phyloP scores from a whole-genome alignment of 2,329 filamentous ascomycete genomes.

The Sporothrix pallida region DNA sequence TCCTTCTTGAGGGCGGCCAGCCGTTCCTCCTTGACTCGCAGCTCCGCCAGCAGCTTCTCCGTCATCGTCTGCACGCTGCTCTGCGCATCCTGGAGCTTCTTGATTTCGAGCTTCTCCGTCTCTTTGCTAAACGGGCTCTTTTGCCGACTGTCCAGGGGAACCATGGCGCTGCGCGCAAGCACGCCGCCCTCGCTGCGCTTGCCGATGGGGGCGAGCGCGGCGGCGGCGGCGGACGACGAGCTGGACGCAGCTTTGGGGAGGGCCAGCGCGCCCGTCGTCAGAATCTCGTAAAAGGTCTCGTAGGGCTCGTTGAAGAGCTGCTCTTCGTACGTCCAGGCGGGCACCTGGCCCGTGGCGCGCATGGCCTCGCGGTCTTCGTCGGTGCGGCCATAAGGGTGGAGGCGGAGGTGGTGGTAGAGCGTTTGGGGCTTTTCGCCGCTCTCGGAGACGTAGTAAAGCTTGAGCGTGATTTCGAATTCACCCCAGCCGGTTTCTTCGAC shows the following conservation, averaged over 20 bases:
- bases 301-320: conserved; percentile 97
- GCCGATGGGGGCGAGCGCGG: conserved; percentile 46
- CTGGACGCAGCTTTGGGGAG: conserved; percentile 50
- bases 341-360: conserved; percentile 66
- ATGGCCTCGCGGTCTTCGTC: conserved; percentile 72
- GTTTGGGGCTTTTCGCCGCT: conserved; percentile 93
- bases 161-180: conserved; percentile 73
- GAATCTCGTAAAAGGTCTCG: conserved; percentile 84
- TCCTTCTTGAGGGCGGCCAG: conserved; percentile 66
- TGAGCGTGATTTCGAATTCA: conserved; percentile 95
- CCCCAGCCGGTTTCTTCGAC: conserved; percentile 96
- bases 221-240: conserved; percentile 45
- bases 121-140: conserved; percentile 76
- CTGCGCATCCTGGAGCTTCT: conserved; percentile 67
- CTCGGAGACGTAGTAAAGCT: conserved; percentile 89
- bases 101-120: conserved; percentile 68
- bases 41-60: conserved; percentile 62
- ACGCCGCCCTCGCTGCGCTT: conserved; percentile 56
- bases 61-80: conserved; percentile 67
- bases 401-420: conserved; percentile 87
- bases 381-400: conserved; percentile 87
- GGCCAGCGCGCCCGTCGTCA: conserved; percentile 73
- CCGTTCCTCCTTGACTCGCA: conserved; percentile 68
- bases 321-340: conserved; percentile 86
- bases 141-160: conserved; percentile 70